Evolutionary conservation across 1,139 yeast species (phyloP), one percentile per base, ranked within the genome.

Genomic region (Keqinozyma sinolaborantium): DNA sequence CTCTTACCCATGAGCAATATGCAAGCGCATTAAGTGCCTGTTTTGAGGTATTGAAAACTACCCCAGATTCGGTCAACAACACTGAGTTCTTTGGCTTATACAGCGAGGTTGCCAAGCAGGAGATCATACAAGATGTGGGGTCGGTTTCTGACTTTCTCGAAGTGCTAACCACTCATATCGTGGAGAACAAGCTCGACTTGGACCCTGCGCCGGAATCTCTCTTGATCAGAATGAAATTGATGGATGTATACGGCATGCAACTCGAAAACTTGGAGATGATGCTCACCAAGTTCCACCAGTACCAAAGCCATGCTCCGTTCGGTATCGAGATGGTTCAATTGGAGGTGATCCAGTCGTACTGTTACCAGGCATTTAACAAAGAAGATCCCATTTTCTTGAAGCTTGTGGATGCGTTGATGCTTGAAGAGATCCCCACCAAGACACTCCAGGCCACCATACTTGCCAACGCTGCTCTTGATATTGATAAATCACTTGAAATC

Each of bases 371-470:
- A 1, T 65, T 74, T 15, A 44, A 48, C 10, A 53, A 56, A 3
- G 48, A 62, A 2, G 60, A 66, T 12, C 40, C 47, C 3, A 49
- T 57, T 3, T 48, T 58, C 32, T 40, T 70, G 11, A 52, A 58
- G 14, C 58, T 73, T 16, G 79, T 80, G 0, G 70, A 74, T 35
- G 65, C 73, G 0, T 54, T 77, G 28, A 45, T 66, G 11, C 42
- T 47, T 4, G 58, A 65, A 7, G 43, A 51, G 23, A 52, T 69
- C 10, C 64, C 74, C 1, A 56, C 68, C 2, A 53, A 59, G 8
- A 48, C 66, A 3, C 42, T 75, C 3, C 75, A 76, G 34, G 52
- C 64, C 1, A 48, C 71, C 27, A 68, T 81, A n/a, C 42, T 79
- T 8, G 70, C 70, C 0, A 56, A 66, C 24, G 59, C 77, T 5